A percentile compares a stretch with the other conserved stretches of the same genome.
phyloP scores from a whole-genome alignment of 768 basidiomycete species.

The Tubosaeta sp. region DNA sequence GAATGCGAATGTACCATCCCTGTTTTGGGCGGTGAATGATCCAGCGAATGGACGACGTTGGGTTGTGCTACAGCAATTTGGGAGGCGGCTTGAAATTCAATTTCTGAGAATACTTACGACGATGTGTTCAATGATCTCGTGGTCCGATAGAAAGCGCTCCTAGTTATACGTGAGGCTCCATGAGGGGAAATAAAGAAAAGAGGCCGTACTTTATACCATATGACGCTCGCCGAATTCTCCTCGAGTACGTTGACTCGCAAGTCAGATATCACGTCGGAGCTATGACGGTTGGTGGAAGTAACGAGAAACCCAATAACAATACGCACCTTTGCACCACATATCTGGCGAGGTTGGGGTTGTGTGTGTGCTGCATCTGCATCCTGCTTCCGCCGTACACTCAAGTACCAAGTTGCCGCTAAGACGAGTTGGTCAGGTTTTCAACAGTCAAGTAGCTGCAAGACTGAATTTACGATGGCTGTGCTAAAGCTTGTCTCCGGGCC shows the following conservation, averaged over 20 bases:
- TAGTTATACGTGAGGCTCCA: conserved; percentile 29
- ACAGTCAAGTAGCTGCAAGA: no score
- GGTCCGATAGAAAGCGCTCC: conserved; percentile 71
- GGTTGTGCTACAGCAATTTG: conserved; percentile 49
- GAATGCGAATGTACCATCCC: conserved; percentile 82
- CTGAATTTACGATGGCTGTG: neutral
- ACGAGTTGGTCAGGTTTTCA: conserved; percentile 12
- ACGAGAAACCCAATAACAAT: neutral
- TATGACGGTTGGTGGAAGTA: conserved; percentile 23
- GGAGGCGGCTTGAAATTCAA: neutral
- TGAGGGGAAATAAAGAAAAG: neutral
- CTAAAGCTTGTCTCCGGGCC: neutral
- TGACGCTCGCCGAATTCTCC: conserved; percentile 52
- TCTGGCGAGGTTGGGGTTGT: conserved; percentile 28
- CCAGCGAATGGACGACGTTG: conserved; percentile 65
- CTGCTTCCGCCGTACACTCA: neutral
- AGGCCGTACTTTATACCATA: conserved; percentile 68
- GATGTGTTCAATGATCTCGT: conserved; percentile 72
- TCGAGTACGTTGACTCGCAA: conserved; percentile 61
- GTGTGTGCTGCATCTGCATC: conserved; percentile 17
- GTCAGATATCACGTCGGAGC: conserved; percentile 71
- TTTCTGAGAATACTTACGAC: conserved; percentile 45
- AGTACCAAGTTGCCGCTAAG: neutral
- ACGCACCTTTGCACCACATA: conserved; percentile 31
- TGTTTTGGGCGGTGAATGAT: conserved; percentile 73